Evolutionary conservation across 768 basidiomycete genomes (phyloP).

Genomic region (Leucocoprinus leucothites): DNA sequence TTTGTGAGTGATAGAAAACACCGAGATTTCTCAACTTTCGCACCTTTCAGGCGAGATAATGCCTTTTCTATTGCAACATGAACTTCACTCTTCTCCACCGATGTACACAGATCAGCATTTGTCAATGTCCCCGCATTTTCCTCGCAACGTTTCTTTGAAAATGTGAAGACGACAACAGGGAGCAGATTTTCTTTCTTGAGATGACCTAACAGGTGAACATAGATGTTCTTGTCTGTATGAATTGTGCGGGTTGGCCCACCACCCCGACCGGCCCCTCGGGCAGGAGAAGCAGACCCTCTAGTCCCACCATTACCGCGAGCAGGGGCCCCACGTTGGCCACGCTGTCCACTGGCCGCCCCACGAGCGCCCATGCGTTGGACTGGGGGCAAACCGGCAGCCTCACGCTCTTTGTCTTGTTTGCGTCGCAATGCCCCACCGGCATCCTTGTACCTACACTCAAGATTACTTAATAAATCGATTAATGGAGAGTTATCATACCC

Average conservation of each 20-base stretch:
- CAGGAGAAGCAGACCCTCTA: slow-evolving; percentile 28
- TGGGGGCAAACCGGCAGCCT: slow-evolving; percentile 88
- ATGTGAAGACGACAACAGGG: slow-evolving; percentile 94
- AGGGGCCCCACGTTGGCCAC: slow-evolving; percentile 43
- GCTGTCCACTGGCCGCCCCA: slow-evolving; percentile 54
- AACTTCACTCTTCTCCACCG: slow-evolving; percentile 95
- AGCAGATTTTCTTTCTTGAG: slow-evolving; percentile 83
- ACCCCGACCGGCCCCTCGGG: slow-evolving; percentile 41
- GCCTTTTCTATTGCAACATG: slow-evolving; percentile 94
- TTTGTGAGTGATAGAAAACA: slow-evolving; percentile 10
- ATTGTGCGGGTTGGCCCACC: slow-evolving; percentile 46
- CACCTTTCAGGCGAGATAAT: slow-evolving; percentile 86
- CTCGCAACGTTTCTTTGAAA: slow-evolving; percentile 96
- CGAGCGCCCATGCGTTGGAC: slow-evolving; percentile 83
- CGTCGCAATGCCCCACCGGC: slow-evolving; percentile 85
- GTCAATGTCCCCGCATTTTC: slow-evolving; percentile 91
- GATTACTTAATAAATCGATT: slow-evolving; percentile 2
- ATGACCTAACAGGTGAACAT: slow-evolving; percentile 86
- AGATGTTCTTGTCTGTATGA: slow-evolving; percentile 86
- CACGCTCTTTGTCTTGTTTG: slow-evolving; percentile 98
- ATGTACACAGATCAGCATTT: slow-evolving; percentile 83
- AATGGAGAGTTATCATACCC: slow-evolving; percentile 47
- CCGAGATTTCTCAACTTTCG: slow-evolving; percentile 8
- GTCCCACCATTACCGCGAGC: slow-evolving; percentile 33
- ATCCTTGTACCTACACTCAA: slow-evolving; percentile 69